A percentile compares a stretch with the other conserved stretches of the same genome.
phyloP scores from a whole-genome alignment of 805 yeast species.

The Ogataea pilisensis region DNA sequence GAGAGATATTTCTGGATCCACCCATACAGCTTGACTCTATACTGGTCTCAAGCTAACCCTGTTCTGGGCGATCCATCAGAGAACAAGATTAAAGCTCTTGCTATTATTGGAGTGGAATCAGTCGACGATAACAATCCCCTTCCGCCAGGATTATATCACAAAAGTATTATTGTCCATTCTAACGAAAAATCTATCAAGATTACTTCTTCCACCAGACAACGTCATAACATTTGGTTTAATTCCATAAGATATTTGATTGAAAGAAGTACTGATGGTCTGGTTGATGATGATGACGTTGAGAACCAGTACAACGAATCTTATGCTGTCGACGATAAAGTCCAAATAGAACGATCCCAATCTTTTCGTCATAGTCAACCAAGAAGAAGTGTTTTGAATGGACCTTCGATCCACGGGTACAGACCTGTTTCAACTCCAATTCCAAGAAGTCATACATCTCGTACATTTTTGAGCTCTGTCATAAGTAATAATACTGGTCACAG shows the following conservation, averaged over 20 bases:
- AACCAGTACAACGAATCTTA: constrained; percentile 29
- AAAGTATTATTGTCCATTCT: constrained; percentile 74
- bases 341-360: constrained; percentile 25
- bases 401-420: constrained; percentile 5
- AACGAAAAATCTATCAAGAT: constrained; percentile 59
- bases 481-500: constrained; percentile 4
- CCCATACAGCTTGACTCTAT: constrained; percentile 85
- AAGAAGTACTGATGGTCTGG: constrained; percentile 56
- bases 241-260: constrained; percentile 73
- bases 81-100: constrained; percentile 71
- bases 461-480: constrained; percentile 12
- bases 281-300: constrained; percentile 43
- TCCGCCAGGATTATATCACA: constrained; percentile 85
- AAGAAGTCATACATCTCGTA: constrained; percentile 15
- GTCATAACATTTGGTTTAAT: constrained; percentile 90
- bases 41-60: constrained; percentile 86
- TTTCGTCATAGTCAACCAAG: constrained; percentile 28
- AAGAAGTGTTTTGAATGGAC: constrained; percentile 5
- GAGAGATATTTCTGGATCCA: constrained; percentile 95
- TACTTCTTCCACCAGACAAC: constrained; percentile 81
- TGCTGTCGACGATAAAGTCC: constrained; percentile 25
- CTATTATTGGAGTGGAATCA: constrained; percentile 73
- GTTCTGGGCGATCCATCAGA: constrained; percentile 62
- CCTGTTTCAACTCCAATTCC: constrained; percentile 12
- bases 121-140: constrained; percentile 81